Base-by-base conservation (phyloP, 768 basidiomycete species). In the Suillus occidentalis region DNA sequence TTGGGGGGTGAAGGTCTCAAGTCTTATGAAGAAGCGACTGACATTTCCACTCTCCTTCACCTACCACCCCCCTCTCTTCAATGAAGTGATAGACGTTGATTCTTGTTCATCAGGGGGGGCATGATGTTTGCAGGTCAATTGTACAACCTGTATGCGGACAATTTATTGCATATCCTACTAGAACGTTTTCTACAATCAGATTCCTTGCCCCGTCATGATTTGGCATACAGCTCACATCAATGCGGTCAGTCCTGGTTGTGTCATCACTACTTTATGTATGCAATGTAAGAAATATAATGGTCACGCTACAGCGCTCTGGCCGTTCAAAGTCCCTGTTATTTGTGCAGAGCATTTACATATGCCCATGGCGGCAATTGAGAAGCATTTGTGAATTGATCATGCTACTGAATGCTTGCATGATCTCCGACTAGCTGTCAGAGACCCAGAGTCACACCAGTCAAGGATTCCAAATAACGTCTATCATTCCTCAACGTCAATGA, bases 11-110 rank as follows among this genome's bases (percentile, higher is more conserved):
- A 72, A 45, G 74, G 63, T 14, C 31, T 61, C 42, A 56, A 69
- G 13, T 62, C 72, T 28, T 31, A 62, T 42, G 40, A 68, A 43
- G 49, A 73, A 31, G 73, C 73, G 13, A 47, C 52, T 3, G 73
- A 70, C 50, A 66, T 75, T 39, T 66, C 68, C 3, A 36, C 69
- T 3, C 3, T 60, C 20, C 53, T 75, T 18, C 34, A 72, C 28
- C 67, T 74, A 28, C 16, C 14, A 6, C 22, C 25, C 39, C 57
- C 25, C 12, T n/a, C 14, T n/a, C n/a, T 37, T 22, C 13, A n/a
- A 18, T 20, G 9, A 28, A 28, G 16, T 36, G 13, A 20, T 22
- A 4, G 36, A 14, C 7, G 6, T 39, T 40, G 5, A 16, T 39
- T 8, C 14, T 25, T 3, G 14, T 50, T 39, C 18, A 9, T 18